Base-by-base conservation (phyloP, 1,284 basidiomycete species). In the Apiotrichum siamense region DNA sequence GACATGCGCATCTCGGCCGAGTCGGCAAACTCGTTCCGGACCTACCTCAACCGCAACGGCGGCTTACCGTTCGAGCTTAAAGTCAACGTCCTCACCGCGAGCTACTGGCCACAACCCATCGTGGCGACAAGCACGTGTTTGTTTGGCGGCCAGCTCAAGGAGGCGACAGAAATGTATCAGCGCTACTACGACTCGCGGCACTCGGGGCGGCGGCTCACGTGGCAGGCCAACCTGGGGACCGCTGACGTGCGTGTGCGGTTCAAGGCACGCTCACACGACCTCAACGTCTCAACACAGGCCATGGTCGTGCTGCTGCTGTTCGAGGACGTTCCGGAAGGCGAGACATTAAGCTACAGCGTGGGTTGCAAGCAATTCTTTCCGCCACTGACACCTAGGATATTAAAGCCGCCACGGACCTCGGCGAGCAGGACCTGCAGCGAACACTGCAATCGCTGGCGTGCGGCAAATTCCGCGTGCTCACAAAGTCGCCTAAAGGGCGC, bases 361-460 rank as follows among this genome's bases (percentile, higher is more conserved):
- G 56, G 57, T 48, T 24, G 11, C 17, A 10, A 20, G 25, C 37
- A 11, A 25, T 38, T 12, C 13, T 31, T 13, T 24, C 17, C 36
- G n/a, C 18, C n/a, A 27, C 24, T 46, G 35, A 37, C 33, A 21
- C 25, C 2, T 59, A 81, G 79, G 78, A 80, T 44, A 77, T 82
- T 50, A 68, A 75, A 59, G 50, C 68, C 1, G 79, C 84, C 1
- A 92, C 89, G 0, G 70, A 75, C 17, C 87, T 98, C 43, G 79
- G 83, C 0, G 85, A 92, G 13, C 55, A 58, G 0, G 94, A 98
- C 50, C 79, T 98, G 10, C 84, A 87, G 67, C 84, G 96, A 11
- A 88, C 93, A 56, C 79, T 99, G 10, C 96, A 98, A 70, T 93
- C 92, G 0, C 80, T 99, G 12, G 93, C 96, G 2, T 98, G 94